Conservation (phyloP, 768 basidiomycete species). For the Trametes cinnabarina region DNA sequence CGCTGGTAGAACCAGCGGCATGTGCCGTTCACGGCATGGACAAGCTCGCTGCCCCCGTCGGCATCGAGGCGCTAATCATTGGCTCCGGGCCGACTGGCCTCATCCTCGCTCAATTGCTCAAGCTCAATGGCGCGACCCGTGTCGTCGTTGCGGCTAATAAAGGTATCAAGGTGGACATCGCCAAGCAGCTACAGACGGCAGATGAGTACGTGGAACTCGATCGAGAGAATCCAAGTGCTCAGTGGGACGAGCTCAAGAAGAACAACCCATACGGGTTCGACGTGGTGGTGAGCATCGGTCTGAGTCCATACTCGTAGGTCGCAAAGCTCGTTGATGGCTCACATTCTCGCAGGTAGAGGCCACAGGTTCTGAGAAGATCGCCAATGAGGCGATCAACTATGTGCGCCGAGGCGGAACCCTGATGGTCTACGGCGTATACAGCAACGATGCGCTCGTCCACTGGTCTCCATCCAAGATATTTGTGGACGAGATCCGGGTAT, state of each 20-base stretch:
- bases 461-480: slow-evolving; percentile 87
- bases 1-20: slow-evolving; percentile 84
- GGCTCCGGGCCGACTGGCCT: slow-evolving; percentile 94
- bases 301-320: neutral
- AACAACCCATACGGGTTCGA: slow-evolving; percentile 89
- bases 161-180: slow-evolving; percentile 88
- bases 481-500: slow-evolving; percentile 63
- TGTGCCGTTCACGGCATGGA: slow-evolving; percentile 93
- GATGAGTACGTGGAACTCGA: slow-evolving; percentile 89
- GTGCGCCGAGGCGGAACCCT: slow-evolving; percentile 82
- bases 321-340: neutral
- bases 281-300: slow-evolving; percentile 50
- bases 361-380: slow-evolving; percentile 81
- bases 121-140: slow-evolving; percentile 78
- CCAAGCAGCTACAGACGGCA: slow-evolving; percentile 70
- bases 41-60: slow-evolving; percentile 79
- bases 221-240: slow-evolving; percentile 64
- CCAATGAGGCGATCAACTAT: slow-evolving; percentile 87
- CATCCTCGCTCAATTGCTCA: slow-evolving; percentile 83
- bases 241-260: slow-evolving; percentile 78
- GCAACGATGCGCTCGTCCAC: slow-evolving; percentile 77
- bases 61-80: slow-evolving; percentile 78
- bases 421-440: slow-evolving; percentile 90
- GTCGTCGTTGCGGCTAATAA: slow-evolving; percentile 88
- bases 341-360: slow-evolving; percentile 48